phyloP scores from a whole-genome alignment of 2,329 filamentous ascomycete species.

The Colletotrichum truncatum region DNA sequence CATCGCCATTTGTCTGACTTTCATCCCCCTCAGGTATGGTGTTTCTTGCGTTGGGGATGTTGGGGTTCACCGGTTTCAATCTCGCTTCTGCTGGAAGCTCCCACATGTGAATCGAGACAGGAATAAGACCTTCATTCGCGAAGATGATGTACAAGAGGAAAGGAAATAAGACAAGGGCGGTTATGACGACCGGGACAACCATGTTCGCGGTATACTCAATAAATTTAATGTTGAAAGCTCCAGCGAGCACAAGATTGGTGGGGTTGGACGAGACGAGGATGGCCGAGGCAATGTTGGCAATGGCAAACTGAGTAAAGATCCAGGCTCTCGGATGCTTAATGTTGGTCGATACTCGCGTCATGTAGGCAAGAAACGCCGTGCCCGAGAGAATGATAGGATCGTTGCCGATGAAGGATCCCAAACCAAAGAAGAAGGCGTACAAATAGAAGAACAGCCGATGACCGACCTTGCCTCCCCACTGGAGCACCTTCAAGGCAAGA shows the following conservation, averaged over 20 bases:
- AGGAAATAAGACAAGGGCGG: constrained; percentile 73
- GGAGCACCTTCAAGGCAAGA: constrained; percentile 75
- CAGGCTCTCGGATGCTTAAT: constrained; percentile 75
- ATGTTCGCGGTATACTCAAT: constrained; percentile 81
- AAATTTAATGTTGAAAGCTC: constrained; percentile 77
- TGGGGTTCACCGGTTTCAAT: constrained; percentile 73
- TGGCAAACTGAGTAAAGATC: constrained; percentile 77
- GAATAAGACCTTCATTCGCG: constrained; percentile 69
- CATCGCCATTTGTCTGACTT: constrained; percentile 48
- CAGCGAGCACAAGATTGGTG: constrained; percentile 78
- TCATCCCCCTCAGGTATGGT: constrained; percentile 59
- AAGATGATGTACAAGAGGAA: constrained; percentile 78
- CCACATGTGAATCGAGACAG: constrained; percentile 73
- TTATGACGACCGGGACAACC: constrained; percentile 76
- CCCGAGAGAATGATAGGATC: constrained; percentile 80
- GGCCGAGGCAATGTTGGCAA: constrained; percentile 79
- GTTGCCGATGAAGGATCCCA: constrained; percentile 77
- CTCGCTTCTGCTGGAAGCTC: constrained; percentile 67
- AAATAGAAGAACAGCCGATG: constrained; percentile 77
- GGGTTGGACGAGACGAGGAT: constrained; percentile 83
- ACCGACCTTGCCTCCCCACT: constrained; percentile 73
- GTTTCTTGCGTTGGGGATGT: constrained; percentile 73
- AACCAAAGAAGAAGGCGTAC: constrained; percentile 75
- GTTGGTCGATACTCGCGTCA: constrained; percentile 79
- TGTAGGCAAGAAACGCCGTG: constrained; percentile 79